Evolutionary conservation across 2,329 filamentous ascomycete genomes (phyloP), one percentile per base, ranked within the genome.

Genomic region (Cercospora berteroae): DNA sequence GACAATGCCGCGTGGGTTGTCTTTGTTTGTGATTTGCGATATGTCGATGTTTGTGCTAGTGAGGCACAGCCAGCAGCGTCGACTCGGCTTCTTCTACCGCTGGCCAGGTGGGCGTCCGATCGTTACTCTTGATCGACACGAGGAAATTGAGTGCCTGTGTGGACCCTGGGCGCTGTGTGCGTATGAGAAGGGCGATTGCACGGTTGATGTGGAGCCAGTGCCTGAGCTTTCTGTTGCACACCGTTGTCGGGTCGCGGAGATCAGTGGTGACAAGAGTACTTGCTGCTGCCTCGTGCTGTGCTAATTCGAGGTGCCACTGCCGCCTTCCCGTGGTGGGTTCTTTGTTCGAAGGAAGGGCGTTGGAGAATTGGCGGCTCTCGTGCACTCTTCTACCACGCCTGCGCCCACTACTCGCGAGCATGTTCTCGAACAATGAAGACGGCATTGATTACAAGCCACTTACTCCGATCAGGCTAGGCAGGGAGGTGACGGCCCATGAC

Each of bases 401-500:
- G 23, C 4, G 52, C 23, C 25, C 52, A n/a, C 52, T 31, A 56
- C 52, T 27, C 25, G 52, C 52, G 52, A n/a, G 23, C 52, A 56
- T 56, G 52, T 56, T 56, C 52, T 25, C 20, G 52, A 56, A 56
- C 52, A 56, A 56, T 56, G 20, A 56, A 29, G 16, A 29, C 23
- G 52, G 23, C 52, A n/a, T 18, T 56, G 52, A 29, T 56, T 1
- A 29, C 52, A 56, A 56, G 52, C 52, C 52, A 56, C 52, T 29
- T 27, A 29, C 52, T 56, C 52, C 52, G 52, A 56, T 56, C 52
- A 18, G 52, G 52, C 52, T 31, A 56, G 2, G 23, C 52, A 56
- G n/a, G 52, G 20, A 56, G 33, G 52, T 56, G 52, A 56, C 52
- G 52, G 52, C 23, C 52, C 52, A 56, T 56, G 52, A 56, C 52